phyloP scores from a whole-genome alignment of 2,329 filamentous ascomycete species.

The Cadophora sp. region DNA sequence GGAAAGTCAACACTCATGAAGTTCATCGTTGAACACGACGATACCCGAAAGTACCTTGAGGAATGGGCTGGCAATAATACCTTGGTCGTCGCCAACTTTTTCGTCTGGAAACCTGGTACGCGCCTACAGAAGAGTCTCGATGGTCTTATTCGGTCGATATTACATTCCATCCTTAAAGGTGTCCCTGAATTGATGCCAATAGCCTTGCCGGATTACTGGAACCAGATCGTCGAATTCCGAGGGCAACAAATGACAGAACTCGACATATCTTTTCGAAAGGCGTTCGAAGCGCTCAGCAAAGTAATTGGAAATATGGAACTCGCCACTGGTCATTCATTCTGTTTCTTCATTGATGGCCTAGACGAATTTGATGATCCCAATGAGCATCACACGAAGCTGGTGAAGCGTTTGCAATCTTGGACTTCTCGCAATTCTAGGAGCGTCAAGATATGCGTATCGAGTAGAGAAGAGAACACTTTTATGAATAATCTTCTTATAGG shows the following conservation, averaged over 20 bases:
- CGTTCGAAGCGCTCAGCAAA: background rate
- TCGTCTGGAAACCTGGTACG: constrained; percentile 53
- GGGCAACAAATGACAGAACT: background rate
- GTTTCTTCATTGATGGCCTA: constrained; percentile 46
- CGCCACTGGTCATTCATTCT: constrained; percentile 32
- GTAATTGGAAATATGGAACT: background rate
- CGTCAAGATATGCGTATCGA: constrained; percentile 28
- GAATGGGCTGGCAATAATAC: constrained; percentile 39
- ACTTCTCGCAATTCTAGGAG: constrained; percentile 11
- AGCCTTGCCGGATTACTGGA: constrained; percentile 15
- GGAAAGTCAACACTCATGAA: constrained; percentile 37
- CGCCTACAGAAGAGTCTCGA: constrained; percentile 24
- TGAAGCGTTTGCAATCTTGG: constrained; percentile 26
- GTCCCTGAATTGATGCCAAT: constrained; percentile 18
- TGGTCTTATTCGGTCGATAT: constrained; percentile 22
- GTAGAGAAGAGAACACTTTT: constrained; percentile 36
- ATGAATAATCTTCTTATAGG: constrained; percentile 28
- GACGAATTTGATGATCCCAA: constrained; percentile 44
- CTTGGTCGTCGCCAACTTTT: constrained; percentile 48
- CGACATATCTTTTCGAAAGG: background rate
- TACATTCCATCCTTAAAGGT: constrained; percentile 21
- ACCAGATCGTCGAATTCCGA: background rate
- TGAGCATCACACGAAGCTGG: constrained; percentile 31
- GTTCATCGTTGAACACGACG: constrained; percentile 21
- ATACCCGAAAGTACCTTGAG: constrained; percentile 25